Conservation (phyloP, 805 yeast species). For the Candida railenensis region DNA sequence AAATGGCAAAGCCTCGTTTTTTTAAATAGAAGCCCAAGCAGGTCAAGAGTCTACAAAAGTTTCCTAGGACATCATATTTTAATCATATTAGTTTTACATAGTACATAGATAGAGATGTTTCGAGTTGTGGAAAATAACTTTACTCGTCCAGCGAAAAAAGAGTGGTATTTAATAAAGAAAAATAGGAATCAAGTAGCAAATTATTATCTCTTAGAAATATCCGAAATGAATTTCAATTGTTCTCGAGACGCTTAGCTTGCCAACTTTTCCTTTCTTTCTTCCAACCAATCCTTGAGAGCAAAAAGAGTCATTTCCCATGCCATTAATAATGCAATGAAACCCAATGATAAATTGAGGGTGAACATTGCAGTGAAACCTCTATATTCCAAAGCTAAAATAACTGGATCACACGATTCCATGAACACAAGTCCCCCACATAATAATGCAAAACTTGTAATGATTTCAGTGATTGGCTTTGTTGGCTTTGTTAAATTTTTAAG, state of each 20-base stretch:
- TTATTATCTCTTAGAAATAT: no score
- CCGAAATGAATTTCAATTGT: no score
- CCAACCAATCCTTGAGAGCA: slow-evolving; percentile 55
- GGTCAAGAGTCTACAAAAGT: no score
- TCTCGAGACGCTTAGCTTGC: no score
- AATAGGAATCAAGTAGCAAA: neutral
- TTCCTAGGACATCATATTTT: no score
- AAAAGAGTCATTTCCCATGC: slow-evolving; percentile 80
- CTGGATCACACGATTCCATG: slow-evolving; percentile 88
- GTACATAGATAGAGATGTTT: neutral
- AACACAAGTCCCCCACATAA: slow-evolving; percentile 88
- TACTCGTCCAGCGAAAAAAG: neutral
- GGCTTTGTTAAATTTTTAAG: slow-evolving; percentile 29
- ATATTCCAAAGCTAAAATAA: slow-evolving; percentile 76
- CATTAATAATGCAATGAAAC: slow-evolving; percentile 75
- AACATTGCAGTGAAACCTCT: slow-evolving; percentile 88
- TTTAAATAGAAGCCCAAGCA: no score
- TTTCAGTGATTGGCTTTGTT: slow-evolving; percentile 79
- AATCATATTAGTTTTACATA: neutral
- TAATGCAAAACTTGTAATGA: slow-evolving; percentile 74
- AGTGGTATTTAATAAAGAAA: neutral
- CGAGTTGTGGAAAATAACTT: neutral
- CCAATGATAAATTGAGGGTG: slow-evolving; percentile 83
- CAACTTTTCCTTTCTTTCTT: slow-evolving; percentile 8
- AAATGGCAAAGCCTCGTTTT: no score